These are phyloP conservation scores for Xylariaceae sp. DNA, from an alignment of 2,329 filamentous ascomycete species.

Conservation along the genomic window DNA sequence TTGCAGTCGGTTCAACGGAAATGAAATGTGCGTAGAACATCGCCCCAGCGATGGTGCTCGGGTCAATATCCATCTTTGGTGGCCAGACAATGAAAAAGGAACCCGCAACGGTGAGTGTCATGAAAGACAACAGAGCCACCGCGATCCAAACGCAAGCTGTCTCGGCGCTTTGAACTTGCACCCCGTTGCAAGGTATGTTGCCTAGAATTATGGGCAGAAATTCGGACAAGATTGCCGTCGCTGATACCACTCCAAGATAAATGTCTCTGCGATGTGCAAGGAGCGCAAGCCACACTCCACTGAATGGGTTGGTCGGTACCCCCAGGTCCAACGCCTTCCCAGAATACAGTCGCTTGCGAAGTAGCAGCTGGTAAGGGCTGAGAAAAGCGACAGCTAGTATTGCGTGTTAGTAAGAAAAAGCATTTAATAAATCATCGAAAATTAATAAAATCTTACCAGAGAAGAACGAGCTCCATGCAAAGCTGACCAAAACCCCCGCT, in stretches of 20 bases:
- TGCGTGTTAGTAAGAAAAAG: slow-evolving; percentile 2
- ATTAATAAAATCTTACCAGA: slow-evolving; percentile 24
- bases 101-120: slow-evolving; percentile 39
- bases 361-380: slow-evolving; percentile 43
- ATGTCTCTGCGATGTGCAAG: slow-evolving; percentile 32
- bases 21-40: slow-evolving; percentile 36
- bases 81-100: slow-evolving; percentile 44
- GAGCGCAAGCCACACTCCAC: slow-evolving; percentile 40
- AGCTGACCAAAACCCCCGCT: slow-evolving; percentile 34
- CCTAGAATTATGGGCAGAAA: slow-evolving; percentile 49
- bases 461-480: slow-evolving; percentile 37
- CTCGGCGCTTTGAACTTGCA: slow-evolving; percentile 39
- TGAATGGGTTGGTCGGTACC: slow-evolving; percentile 44
- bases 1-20: not conserved
- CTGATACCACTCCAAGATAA: slow-evolving; percentile 40
- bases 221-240: slow-evolving; percentile 46
- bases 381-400: slow-evolving; percentile 43
- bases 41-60: slow-evolving; percentile 44
- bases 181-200: slow-evolving; percentile 47
- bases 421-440: not conserved
- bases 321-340: slow-evolving; percentile 40
- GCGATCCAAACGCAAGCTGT: slow-evolving; percentile 40
- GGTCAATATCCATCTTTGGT: slow-evolving; percentile 44
- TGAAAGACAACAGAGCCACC: slow-evolving; percentile 39
- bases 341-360: slow-evolving; percentile 33